Conservation (phyloP, 2,329 filamentous ascomycete genomes). For the Fusarium mangiferae region DNA sequence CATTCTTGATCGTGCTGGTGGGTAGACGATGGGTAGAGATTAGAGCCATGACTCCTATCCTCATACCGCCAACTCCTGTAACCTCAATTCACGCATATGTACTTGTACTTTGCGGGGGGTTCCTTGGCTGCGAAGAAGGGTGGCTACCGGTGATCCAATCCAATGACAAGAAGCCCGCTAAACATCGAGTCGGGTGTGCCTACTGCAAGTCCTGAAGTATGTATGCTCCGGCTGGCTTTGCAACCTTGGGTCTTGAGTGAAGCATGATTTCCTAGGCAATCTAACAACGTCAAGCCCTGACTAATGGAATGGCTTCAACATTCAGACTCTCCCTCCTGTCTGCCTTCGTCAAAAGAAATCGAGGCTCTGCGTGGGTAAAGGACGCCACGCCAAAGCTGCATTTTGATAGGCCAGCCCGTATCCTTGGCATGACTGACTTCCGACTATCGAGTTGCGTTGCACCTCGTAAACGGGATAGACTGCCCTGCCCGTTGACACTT, state of each 20-base stretch:
- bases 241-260: neutral
- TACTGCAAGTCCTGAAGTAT: neutral
- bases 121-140: slow-evolving; percentile 25
- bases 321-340: neutral
- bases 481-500: neutral
- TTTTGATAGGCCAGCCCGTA: slow-evolving; percentile 28
- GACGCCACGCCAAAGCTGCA: neutral
- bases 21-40: slow-evolving; percentile 1
- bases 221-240: neutral
- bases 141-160: neutral
- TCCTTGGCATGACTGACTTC: neutral
- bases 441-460: neutral
- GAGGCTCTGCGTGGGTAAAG: neutral
- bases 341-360: neutral
- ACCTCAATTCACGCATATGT: neutral
- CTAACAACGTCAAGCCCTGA: slow-evolving; percentile 2
- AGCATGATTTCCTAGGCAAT: neutral
- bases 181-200: slow-evolving; percentile 13
- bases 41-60: neutral
- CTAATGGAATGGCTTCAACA: neutral
- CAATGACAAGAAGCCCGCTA: slow-evolving; percentile 19
- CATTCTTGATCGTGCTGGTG: neutral
- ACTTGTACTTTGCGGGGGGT: neutral
- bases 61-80: neutral
- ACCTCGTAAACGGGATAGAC: slow-evolving; percentile 1